phyloP scores from a whole-genome alignment of 768 basidiomycete species.

The Pulveroboletus sp. region DNA sequence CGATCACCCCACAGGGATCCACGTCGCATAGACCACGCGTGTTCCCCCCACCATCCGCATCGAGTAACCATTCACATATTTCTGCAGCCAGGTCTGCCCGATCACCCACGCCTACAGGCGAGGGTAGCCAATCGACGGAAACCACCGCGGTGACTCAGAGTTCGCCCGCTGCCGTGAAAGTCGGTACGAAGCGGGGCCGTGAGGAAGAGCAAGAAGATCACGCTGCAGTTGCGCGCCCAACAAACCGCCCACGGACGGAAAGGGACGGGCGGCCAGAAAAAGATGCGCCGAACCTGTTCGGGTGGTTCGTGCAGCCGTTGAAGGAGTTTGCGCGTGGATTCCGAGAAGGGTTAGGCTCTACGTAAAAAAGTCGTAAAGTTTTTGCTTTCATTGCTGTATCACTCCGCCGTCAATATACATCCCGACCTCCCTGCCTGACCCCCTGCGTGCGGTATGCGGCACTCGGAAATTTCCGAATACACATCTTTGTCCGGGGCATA shows the following conservation, averaged over 20 bases:
- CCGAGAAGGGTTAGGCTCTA: slow-evolving; percentile 50
- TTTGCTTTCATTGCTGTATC: slow-evolving; percentile 8
- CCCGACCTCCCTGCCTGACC: slow-evolving; percentile 11
- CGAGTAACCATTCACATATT: slow-evolving; percentile 13
- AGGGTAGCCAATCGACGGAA: slow-evolving; percentile 32
- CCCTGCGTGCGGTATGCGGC: slow-evolving; percentile 19
- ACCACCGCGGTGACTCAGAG: slow-evolving; percentile 36
- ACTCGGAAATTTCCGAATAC: slow-evolving; percentile 29
- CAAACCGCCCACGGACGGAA: slow-evolving; percentile 53
- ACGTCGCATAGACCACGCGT: slow-evolving; percentile 12
- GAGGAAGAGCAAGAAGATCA: slow-evolving; percentile 40
- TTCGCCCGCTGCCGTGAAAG: slow-evolving; percentile 13
- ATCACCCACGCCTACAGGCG: slow-evolving; percentile 9
- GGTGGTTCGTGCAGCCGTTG: slow-evolving; percentile 63
- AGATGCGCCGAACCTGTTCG: slow-evolving; percentile 47
- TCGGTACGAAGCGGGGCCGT: slow-evolving; percentile 47
- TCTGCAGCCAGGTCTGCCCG: slow-evolving; percentile 14
- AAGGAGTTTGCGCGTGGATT: slow-evolving; percentile 67
- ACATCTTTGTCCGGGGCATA: slow-evolving; percentile 14
- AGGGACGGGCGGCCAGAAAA: slow-evolving; percentile 41
- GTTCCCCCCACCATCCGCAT: slow-evolving; percentile 18
- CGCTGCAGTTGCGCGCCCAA: slow-evolving; percentile 36
- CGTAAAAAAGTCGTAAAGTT: slow-evolving; percentile 14
- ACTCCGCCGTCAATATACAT: slow-evolving; percentile 6
- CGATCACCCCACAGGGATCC: slow-evolving; percentile 18